phyloP scores from a whole-genome alignment of 352 stramenopile species.

The Globisporangium emineosum region DNA sequence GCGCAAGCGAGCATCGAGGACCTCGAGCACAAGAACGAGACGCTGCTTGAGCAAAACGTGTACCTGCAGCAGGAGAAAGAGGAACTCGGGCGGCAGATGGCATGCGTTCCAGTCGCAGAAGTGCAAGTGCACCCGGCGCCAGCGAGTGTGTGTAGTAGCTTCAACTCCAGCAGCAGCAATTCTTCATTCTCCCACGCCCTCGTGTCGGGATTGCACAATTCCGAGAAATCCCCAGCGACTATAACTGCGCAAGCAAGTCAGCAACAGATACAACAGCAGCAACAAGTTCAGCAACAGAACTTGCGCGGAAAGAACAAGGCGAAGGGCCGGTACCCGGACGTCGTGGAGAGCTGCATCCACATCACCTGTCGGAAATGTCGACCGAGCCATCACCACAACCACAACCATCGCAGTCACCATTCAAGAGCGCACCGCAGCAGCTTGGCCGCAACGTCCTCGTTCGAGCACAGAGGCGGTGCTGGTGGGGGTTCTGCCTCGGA shows the following conservation, averaged over 20 bases:
- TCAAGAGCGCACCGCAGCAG: neutral
- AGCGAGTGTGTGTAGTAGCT: neutral
- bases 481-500: neutral
- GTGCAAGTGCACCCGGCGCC: constrained; percentile 36
- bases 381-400: constrained; percentile 20
- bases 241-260: neutral
- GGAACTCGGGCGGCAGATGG: constrained; percentile 33
- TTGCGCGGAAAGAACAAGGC: constrained; percentile 23
- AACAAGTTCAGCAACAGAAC: constrained; percentile 6
- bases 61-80: constrained; percentile 70
- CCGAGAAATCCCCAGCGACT: constrained; percentile 4
- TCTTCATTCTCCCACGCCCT: neutral
- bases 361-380: constrained; percentile 57
- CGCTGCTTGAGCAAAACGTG: constrained; percentile 58
- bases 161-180: neutral
- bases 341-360: constrained; percentile 70
- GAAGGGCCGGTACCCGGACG: constrained; percentile 42
- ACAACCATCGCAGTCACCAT: neutral
- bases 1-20: constrained; percentile 57
- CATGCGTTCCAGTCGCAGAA: constrained; percentile 27
- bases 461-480: neutral
- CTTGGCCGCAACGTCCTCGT: neutral
- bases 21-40: constrained; percentile 55
- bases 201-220: neutral
- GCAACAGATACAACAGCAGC: neutral